Evolutionary conservation across 1,284 basidiomycete genomes (phyloP), one percentile per base, ranked within the genome.

Genomic region (Puccinia triticina): DNA sequence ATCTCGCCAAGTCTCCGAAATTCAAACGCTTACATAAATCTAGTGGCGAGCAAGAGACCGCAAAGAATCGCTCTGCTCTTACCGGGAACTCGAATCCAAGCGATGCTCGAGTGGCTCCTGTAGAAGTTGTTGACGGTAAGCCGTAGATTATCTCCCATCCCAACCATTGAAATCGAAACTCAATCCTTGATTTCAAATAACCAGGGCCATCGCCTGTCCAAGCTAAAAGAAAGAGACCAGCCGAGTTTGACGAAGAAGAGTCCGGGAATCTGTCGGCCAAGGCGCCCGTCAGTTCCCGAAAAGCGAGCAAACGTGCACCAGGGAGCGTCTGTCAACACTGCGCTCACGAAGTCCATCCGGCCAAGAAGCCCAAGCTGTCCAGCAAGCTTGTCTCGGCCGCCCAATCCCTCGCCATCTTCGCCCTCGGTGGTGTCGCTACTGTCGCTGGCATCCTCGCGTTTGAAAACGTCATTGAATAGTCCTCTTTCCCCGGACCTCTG

Each of bases 371-470:
- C 50, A 72, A 66, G 55, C 29, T 55, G 32, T 61, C 50, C 18
- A 43, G 43, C 29, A 40, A 61, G 26, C 40, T 81, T 18, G 43
- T 59, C n/a, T 72, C 79, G 5, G 67, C 71, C 50, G 57, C 71
- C 12, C 50, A 66, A 73, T 81, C 79, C 12, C 0, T 81, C 26
- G 69, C 71, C 8, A 81, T 81, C 43, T 81, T 81, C 46, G 71
- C 79, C 4, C 46, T 81, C 40, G 79, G 79, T 72, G 79, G 79
- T 46, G 71, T 74, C 14, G 79, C 71, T 18, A 81, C 79, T 73
- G 79, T 81, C 34, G 79, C 79, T 34, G 79, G 79, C 2, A 81
- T 81, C 29, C 71, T 81, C 11, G 79, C 79, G 7, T 74, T 72
- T 32, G 79, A 81, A 61, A 72, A 74, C n/a, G 61, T 81, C 2